These are phyloP conservation scores for Dendrocalamus latiflorus DNA, from an alignment of 202 grass and related monocot genomes.

Conservation along the genomic window DNA sequence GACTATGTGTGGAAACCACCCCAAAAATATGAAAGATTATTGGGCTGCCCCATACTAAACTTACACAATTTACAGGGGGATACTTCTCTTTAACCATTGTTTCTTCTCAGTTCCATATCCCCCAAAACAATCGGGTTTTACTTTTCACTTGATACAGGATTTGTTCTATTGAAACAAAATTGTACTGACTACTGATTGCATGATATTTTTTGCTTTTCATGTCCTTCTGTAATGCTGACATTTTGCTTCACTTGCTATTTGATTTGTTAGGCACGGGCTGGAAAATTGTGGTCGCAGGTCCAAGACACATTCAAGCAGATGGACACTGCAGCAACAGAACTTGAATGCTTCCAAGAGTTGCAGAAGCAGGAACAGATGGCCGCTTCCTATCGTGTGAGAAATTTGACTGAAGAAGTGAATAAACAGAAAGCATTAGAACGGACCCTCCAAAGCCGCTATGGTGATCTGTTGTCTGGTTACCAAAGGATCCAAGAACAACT, in stretches of 20 bases:
- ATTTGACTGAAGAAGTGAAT: conserved; percentile 72
- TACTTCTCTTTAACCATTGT: not conserved
- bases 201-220: not conserved
- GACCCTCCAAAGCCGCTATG: conserved; percentile 55
- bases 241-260: conserved; percentile 22
- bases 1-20: not conserved
- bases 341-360: conserved; percentile 80
- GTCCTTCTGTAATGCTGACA: conserved; percentile 1
- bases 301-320: conserved; percentile 89
- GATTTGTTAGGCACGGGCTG: conserved; percentile 49
- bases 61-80: not conserved
- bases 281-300: conserved; percentile 71
- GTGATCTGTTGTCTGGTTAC: conserved; percentile 54
- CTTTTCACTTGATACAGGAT: not conserved
- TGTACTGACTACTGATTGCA: not conserved
- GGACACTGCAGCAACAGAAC: conserved; percentile 74
- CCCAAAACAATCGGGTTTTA: not conserved
- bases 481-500: conserved; percentile 52
- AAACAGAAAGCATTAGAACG: conserved; percentile 77
- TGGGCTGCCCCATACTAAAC: not conserved
- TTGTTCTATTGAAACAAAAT: not conserved
- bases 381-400: conserved; percentile 48
- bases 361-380: conserved; percentile 85
- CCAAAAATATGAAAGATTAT: not conserved
- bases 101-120: no score